Evolutionary conservation across 2,329 filamentous ascomycete genomes (phyloP).

Genomic region (Truncatella angustata): DNA sequence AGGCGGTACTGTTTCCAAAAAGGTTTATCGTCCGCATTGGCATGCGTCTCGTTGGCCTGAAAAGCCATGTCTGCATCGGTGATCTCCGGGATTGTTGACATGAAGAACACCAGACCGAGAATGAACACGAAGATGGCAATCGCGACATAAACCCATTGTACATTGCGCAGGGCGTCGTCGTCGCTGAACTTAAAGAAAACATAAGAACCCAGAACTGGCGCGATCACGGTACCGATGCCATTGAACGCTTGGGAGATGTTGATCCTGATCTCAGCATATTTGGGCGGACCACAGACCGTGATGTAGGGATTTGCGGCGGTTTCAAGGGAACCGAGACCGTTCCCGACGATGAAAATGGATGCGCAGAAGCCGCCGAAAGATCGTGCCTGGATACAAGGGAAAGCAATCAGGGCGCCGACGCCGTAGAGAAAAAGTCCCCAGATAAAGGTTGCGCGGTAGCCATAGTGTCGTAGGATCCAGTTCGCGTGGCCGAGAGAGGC

Average conservation of each 20-base stretch:
- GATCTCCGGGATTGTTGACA: conserved; percentile 69
- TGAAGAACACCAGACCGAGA: conserved; percentile 64
- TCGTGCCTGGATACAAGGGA: conserved; percentile 55
- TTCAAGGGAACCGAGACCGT: conserved; percentile 71
- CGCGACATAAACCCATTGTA: conserved; percentile 75
- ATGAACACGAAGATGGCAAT: conserved; percentile 70
- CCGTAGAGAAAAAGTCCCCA: conserved; percentile 67
- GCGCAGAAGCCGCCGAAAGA: conserved; percentile 75
- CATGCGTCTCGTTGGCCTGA: conserved; percentile 53
- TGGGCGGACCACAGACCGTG: conserved; percentile 65
- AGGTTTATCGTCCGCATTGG: conserved; percentile 57
- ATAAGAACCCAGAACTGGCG: conserved; percentile 69
- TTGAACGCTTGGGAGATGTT: conserved; percentile 78
- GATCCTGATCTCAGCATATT: conserved; percentile 69
- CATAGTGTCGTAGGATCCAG: conserved; percentile 63
- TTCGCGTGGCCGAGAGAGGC: conserved; percentile 62
- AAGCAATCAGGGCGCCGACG: conserved; percentile 55
- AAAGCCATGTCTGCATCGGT: conserved; percentile 65
- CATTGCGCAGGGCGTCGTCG: conserved; percentile 57
- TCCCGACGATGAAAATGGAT: conserved; percentile 71
- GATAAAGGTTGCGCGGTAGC: conserved; percentile 66
- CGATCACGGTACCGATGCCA: conserved; percentile 70
- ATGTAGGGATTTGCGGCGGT: conserved; percentile 77
- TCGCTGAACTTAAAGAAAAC: conserved; percentile 68
- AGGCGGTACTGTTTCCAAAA: conserved; percentile 70